These are phyloP conservation scores for Corymbia calophylla DNA, from an alignment of 441 rosid genomes.

Conservation along the genomic window DNA sequence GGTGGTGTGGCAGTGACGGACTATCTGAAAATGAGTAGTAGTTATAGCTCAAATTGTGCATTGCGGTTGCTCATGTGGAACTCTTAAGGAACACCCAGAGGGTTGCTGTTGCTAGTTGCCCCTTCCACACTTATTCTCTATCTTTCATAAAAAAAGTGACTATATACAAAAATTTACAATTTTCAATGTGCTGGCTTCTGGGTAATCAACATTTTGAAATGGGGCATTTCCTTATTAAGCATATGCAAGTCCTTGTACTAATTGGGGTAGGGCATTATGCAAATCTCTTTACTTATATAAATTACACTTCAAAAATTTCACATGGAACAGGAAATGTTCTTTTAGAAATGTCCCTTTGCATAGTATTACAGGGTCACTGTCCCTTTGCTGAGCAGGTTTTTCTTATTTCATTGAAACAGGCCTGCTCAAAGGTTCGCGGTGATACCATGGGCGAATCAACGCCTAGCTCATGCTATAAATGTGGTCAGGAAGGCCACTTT, in stretches of 20 bases:
- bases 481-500: constrained; percentile 13
- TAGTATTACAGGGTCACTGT: background rate
- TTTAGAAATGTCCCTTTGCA: background rate
- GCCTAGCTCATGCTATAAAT: background rate
- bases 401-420: background rate
- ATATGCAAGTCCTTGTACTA: background rate
- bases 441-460: background rate
- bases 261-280: background rate
- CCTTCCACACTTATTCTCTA: background rate
- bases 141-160: background rate
- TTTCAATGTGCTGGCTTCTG: background rate
- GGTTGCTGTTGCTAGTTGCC: background rate
- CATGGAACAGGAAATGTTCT: background rate
- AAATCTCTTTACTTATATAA: background rate
- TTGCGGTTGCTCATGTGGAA: background rate
- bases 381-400: background rate
- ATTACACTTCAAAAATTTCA: background rate
- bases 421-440: background rate
- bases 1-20: fast-evolving
- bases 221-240: background rate
- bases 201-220: background rate
- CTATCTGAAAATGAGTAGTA: background rate
- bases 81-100: background rate
- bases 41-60: background rate
- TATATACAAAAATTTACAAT: background rate